Percentiles rank a stretch among this genome's conserved stretches.
Conservation (phyloP, 768 basidiomycete genomes). For the Leccinum ochraceum region DNA sequence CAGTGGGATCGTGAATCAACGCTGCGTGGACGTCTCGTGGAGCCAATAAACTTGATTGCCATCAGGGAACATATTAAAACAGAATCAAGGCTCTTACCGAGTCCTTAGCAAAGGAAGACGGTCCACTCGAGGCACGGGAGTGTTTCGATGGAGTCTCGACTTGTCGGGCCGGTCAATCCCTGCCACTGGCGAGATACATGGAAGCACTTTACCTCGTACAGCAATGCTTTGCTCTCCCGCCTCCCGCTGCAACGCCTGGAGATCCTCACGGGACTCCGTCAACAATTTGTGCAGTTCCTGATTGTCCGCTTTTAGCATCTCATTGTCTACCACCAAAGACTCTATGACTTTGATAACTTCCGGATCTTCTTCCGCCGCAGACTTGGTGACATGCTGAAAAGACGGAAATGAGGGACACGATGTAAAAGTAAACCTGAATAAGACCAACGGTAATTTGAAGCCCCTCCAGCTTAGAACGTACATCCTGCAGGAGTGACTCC, state of each 20-base stretch:
- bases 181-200: background rate
- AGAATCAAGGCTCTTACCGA: conserved; percentile 40
- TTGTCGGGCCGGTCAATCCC: conserved; percentile 17
- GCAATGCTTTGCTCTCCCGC: conserved; percentile 68
- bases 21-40: conserved; percentile 36
- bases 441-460: conserved; percentile 56
- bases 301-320: conserved; percentile 78
- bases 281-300: conserved; percentile 75
- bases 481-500: conserved; percentile 65
- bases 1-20: conserved; percentile 34
- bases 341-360: conserved; percentile 74
- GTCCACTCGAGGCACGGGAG: conserved; percentile 44
- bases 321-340: conserved; percentile 85
- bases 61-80: conserved; percentile 29
- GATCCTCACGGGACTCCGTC: conserved; percentile 74
- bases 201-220: conserved; percentile 41
- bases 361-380: conserved; percentile 44
- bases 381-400: conserved; percentile 41
- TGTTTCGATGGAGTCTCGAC: conserved; percentile 40
- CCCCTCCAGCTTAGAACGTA: conserved; percentile 60
- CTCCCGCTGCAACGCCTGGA: conserved; percentile 68
- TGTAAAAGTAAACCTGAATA: background rate
- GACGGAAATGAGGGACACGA: conserved; percentile 18
- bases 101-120: conserved; percentile 46
- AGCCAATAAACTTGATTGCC: conserved; percentile 23